Evolutionary conservation across 306 rosid species (phyloP).

Genomic region (Ziziphus jujuba): DNA sequence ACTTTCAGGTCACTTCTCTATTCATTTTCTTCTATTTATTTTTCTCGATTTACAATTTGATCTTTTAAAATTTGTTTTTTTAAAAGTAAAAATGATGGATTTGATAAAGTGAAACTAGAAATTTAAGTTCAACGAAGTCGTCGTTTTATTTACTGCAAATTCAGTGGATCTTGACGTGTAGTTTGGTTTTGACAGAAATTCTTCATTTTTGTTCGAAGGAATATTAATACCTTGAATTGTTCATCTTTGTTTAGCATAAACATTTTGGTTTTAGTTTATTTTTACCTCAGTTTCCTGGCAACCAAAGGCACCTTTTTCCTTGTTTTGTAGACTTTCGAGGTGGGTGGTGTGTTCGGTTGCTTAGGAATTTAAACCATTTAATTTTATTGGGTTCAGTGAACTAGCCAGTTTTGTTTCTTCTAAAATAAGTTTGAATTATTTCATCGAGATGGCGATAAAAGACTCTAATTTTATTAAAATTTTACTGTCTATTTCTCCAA

Average conservation of each 20-base stretch:
- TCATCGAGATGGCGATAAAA: too few species aligned
- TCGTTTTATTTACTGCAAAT: neutral
- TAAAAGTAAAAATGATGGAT: too few species aligned
- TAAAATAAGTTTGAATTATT: too few species aligned
- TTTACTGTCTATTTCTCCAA: too few species aligned
- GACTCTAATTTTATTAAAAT: too few species aligned
- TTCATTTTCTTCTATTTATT: neutral
- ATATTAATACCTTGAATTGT: neutral
- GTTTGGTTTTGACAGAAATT: conserved; percentile 8
- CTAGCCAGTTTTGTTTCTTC: too few species aligned
- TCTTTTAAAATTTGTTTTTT: neutral
- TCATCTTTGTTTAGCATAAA: neutral
- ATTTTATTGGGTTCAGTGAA: neutral
- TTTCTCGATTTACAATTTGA: neutral
- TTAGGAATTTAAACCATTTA: neutral
- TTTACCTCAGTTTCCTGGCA: neutral
- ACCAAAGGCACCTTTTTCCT: neutral
- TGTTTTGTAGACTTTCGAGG: neutral
- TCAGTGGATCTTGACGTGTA: neutral
- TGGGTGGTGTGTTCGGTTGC: conserved; percentile 9
- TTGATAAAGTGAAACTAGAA: neutral
- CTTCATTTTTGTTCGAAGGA: neutral
- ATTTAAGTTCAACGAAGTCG: neutral
- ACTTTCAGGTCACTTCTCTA: conserved; percentile 61
- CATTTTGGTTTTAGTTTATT: neutral